Evolutionary conservation across 208 protist genomes (phyloP).

Genomic region (Leishmania braziliensis): DNA sequence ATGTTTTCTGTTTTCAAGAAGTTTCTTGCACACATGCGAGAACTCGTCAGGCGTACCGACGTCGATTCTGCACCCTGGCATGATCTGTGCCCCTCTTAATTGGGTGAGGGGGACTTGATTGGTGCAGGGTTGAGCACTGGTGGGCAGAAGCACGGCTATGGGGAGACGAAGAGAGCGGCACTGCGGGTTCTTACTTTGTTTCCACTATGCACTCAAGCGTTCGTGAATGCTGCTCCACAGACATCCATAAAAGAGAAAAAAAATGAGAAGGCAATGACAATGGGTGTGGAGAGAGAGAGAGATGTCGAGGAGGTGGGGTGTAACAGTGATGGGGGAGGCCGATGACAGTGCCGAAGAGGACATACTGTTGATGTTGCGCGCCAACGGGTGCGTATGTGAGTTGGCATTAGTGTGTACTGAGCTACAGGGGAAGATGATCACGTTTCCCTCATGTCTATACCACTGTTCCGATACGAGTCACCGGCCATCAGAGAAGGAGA

Average conservation of each 20-base stretch:
- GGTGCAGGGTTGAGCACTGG: background rate
- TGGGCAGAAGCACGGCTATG: background rate
- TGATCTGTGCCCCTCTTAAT: background rate
- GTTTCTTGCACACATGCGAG: background rate
- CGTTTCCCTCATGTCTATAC: background rate
- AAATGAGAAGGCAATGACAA: background rate
- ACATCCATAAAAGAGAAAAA: slow-evolving; percentile 4
- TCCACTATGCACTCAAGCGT: background rate
- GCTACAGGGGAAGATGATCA: background rate
- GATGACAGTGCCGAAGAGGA: background rate
- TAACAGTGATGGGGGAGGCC: background rate
- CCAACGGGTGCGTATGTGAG: background rate
- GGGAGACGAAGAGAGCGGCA: background rate
- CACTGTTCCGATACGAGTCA: background rate
- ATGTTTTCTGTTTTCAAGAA: background rate
- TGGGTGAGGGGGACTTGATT: background rate
- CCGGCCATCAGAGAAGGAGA: background rate
- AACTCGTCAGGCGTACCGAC: background rate
- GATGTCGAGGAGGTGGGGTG: background rate
- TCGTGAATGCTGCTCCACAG: background rate
- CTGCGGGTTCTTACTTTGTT: background rate
- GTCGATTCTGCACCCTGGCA: background rate
- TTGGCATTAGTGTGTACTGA: background rate
- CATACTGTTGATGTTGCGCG: background rate
- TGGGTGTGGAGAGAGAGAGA: background rate